phyloP scores from a whole-genome alignment of 2,329 filamentous ascomycete species.

The Diplodia scrobiculata region DNA sequence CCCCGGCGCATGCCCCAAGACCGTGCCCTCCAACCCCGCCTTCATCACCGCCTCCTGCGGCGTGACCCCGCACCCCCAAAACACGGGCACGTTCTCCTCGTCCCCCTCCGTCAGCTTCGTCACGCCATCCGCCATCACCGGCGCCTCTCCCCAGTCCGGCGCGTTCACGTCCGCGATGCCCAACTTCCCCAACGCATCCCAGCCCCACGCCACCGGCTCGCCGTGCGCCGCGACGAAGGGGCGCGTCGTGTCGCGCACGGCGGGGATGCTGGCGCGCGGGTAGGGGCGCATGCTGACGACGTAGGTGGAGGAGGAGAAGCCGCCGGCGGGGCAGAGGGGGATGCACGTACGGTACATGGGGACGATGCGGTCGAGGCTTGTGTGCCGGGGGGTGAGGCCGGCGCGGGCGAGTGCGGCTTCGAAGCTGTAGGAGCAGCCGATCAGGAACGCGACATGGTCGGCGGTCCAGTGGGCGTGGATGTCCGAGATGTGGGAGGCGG shows the following conservation, averaged over 20 bases:
- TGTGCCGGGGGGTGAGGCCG: conserved; percentile 57
- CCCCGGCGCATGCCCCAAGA: conserved; percentile 65
- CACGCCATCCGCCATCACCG: conserved; percentile 45
- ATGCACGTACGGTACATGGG: conserved; percentile 64
- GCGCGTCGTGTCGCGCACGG: conserved; percentile 59
- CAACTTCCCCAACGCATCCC: conserved; percentile 56
- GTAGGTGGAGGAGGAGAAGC: conserved; percentile 58
- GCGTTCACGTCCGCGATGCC: conserved; percentile 58
- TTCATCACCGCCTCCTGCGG: conserved; percentile 65
- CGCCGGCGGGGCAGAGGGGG: conserved; percentile 59
- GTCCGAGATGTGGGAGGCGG: conserved; percentile 46
- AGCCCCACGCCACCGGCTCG: conserved; percentile 67
- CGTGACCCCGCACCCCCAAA: conserved; percentile 68
- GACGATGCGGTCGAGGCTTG: conserved; percentile 54
- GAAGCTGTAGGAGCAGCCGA: conserved; percentile 67
- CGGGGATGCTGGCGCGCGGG: conserved; percentile 51
- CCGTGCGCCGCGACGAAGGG: conserved; percentile 62
- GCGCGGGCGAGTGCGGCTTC: conserved; percentile 58
- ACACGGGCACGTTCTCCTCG: conserved; percentile 57
- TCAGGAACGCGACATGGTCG: conserved; percentile 63
- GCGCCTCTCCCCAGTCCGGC: conserved; percentile 61
- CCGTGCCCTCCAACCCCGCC: conserved; percentile 56
- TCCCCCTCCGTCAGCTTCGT: conserved; percentile 41
- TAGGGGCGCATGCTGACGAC: conserved; percentile 68
- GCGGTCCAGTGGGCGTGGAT: conserved; percentile 57